Conservation (phyloP, 225 moss, liverwort and hornwort genomes). For the Climacium dendroides region DNA sequence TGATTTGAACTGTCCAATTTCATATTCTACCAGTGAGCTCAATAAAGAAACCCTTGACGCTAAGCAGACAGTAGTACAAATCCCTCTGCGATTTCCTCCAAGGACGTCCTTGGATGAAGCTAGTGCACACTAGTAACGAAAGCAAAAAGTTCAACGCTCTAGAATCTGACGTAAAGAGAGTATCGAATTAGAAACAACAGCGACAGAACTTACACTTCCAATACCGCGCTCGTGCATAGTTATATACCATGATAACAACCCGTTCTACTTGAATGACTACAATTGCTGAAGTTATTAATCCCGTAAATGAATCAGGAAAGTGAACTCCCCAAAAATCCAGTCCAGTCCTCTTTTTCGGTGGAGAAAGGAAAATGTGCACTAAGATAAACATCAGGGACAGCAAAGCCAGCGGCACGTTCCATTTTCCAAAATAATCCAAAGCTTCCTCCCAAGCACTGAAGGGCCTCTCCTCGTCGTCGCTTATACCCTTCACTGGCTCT, state of each 20-base stretch:
- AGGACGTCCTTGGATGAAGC: background rate
- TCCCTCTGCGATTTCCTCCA: background rate
- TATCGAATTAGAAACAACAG: background rate
- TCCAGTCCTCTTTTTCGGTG: constrained; percentile 9
- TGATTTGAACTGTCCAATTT: background rate
- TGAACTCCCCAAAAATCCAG: constrained; percentile 51
- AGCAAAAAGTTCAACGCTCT: background rate
- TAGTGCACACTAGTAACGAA: background rate
- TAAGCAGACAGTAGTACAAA: background rate
- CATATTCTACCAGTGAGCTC: background rate
- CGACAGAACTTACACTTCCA: constrained; percentile 12
- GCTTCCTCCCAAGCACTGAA: constrained; percentile 49
- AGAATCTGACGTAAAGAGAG: background rate
- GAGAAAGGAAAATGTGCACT: constrained; percentile 40
- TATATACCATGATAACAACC: constrained; percentile 50
- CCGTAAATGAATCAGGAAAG: constrained; percentile 56
- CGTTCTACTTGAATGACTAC: constrained; percentile 60
- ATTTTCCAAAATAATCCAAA: constrained; percentile 64
- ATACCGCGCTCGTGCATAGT: constrained; percentile 42
- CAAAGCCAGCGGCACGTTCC: constrained; percentile 39
- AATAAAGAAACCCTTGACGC: background rate
- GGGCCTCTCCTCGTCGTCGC: constrained; percentile 21
- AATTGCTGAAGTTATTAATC: constrained; percentile 47
- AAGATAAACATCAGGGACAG: constrained; percentile 26
- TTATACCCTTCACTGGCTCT: background rate